These are phyloP conservation scores for Termitomyces sp. DNA, from an alignment of 768 basidiomycete genomes.

Conservation along the genomic window DNA sequence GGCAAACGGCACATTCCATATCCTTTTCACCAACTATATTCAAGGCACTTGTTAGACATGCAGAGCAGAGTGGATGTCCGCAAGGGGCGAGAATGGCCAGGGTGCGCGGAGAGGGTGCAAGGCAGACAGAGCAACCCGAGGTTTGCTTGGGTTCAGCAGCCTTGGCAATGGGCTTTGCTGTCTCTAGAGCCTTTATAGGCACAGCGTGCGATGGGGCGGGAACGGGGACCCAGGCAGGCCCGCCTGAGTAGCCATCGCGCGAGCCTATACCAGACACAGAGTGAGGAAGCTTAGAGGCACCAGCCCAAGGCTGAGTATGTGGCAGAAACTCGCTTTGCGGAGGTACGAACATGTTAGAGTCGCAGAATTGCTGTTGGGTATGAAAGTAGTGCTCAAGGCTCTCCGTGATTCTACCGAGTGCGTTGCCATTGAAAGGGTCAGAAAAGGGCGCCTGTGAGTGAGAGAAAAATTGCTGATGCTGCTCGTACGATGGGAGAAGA, in stretches of 20 bases:
- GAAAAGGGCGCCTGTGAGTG: conserved; percentile 23
- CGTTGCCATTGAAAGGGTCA: conserved; percentile 35
- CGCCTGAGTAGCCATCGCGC: conserved; percentile 6
- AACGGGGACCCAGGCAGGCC: conserved; percentile 17
- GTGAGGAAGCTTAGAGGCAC: background rate
- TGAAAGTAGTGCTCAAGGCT: conserved; percentile 40
- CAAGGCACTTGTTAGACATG: conserved; percentile 77
- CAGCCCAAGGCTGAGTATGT: conserved; percentile 4
- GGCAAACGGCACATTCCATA: conserved; percentile 81
- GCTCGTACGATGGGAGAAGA: conserved; percentile 17
- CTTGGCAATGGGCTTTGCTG: background rate
- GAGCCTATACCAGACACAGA: background rate
- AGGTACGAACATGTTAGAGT: conserved; percentile 12
- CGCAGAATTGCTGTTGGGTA: conserved; percentile 24
- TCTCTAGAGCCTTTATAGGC: background rate
- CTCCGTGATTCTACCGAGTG: conserved; percentile 31
- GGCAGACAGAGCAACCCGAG: conserved; percentile 60
- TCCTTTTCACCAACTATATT: conserved; percentile 90
- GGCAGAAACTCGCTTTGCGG: conserved; percentile 8
- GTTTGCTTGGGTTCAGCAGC: conserved; percentile 1
- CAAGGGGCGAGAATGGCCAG: conserved; percentile 74
- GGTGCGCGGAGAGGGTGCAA: conserved; percentile 31
- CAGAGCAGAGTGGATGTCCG: conserved; percentile 69
- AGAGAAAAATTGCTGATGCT: conserved; percentile 20
- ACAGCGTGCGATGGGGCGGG: conserved; percentile 9